Evolutionary conservation across 202 grass and related monocot genomes (phyloP).

Genomic region (Digitaria exilis): DNA sequence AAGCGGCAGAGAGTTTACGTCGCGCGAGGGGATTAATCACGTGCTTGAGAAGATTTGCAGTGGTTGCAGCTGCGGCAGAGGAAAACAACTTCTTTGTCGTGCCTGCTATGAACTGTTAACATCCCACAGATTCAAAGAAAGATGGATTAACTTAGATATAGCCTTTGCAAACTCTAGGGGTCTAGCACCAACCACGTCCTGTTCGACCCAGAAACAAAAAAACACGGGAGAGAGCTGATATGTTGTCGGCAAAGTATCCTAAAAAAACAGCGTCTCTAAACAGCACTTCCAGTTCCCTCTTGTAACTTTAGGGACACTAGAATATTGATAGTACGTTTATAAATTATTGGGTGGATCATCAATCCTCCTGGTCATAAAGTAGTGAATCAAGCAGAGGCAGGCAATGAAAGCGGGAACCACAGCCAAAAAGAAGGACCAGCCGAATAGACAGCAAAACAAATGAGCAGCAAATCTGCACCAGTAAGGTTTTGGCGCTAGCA

Average conservation of each 20-base stretch:
- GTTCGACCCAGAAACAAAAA: neutral
- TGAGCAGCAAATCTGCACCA: conserved; percentile 44
- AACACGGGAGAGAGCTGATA: neutral
- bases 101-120: neutral
- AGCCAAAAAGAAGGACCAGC: conserved; percentile 13
- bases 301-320: neutral
- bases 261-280: neutral
- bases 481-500: conserved; percentile 28
- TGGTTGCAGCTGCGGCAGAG: neutral
- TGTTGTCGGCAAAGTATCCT: neutral
- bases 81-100: neutral
- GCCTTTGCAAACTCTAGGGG: neutral
- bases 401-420: neutral
- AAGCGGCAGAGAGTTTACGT: neutral
- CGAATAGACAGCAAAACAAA: conserved; percentile 52
- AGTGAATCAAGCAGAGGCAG: neutral
- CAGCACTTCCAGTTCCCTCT: neutral
- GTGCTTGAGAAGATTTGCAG: neutral
- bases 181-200: neutral
- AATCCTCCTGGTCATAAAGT: neutral
- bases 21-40: neutral
- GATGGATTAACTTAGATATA: neutral
- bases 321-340: neutral
- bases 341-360: neutral
- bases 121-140: neutral